Conservation (phyloP, 73 alveolate species). For the Paramecium pentaurelia region DNA sequence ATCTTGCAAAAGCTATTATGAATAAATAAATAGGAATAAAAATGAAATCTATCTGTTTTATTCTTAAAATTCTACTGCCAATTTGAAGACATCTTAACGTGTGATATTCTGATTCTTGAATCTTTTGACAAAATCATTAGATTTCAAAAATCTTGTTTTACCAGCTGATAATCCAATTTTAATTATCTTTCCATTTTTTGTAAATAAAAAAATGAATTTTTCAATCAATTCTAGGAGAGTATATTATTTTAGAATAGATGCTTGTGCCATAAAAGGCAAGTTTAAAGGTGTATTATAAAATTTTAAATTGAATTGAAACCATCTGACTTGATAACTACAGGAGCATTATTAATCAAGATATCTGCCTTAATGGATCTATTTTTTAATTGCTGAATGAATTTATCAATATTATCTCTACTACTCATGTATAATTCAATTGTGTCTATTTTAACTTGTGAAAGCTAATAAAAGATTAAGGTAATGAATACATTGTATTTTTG, state of each 20-base stretch:
- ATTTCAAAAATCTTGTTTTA: neutral
- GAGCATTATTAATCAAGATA: slow-evolving; percentile 70
- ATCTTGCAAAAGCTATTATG: too few species aligned
- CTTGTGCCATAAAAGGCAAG: slow-evolving; percentile 70
- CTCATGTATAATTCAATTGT: slow-evolving; percentile 65
- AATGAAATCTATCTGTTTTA: too few species aligned
- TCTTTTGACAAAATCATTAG: slow-evolving; percentile 51
- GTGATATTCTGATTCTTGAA: slow-evolving; percentile 63
- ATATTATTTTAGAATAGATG: neutral
- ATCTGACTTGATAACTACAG: slow-evolving; percentile 63
- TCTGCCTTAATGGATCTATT: slow-evolving; percentile 55
- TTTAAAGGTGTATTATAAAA: slow-evolving; percentile 52
- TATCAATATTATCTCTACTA: slow-evolving; percentile 57
- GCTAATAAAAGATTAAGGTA: neutral
- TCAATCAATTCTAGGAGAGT: slow-evolving; percentile 63
- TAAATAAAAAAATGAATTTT: slow-evolving; percentile 64
- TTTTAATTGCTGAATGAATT: slow-evolving; percentile 51
- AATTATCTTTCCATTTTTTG: slow-evolving; percentile 67
- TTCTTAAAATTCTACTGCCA: slow-evolving; percentile 70
- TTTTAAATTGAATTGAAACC: slow-evolving; percentile 23
- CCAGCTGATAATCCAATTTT: slow-evolving; percentile 43
- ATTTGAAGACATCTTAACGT: slow-evolving; percentile 58
- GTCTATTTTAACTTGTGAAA: slow-evolving; percentile 61
- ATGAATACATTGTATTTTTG: neutral
- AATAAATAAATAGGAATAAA: too few species aligned